phyloP scores from a whole-genome alignment of 768 basidiomycete species.

The Lactarius indigo region DNA sequence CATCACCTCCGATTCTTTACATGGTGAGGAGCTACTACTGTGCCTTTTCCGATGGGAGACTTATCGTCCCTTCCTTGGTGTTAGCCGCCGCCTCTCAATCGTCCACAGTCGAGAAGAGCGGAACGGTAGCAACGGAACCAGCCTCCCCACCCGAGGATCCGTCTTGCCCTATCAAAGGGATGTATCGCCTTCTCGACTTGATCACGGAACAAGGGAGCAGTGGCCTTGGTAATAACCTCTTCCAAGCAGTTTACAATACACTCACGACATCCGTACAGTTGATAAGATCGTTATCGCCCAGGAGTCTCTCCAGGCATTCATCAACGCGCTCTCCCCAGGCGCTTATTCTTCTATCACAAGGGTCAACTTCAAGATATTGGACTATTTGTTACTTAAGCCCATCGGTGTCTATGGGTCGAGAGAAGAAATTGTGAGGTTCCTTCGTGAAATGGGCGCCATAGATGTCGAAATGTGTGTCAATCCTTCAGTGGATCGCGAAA shows the following conservation, averaged over 20 bases:
- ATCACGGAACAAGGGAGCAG: slow-evolving; percentile 49
- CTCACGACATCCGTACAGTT: slow-evolving; percentile 34
- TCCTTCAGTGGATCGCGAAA: not conserved
- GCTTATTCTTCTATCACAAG: slow-evolving; percentile 53
- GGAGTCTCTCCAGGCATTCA: slow-evolving; percentile 44
- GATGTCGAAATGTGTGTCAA: slow-evolving; percentile 40
- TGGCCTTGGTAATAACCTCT: slow-evolving; percentile 43
- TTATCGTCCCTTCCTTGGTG: not conserved
- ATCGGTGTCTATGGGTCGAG: slow-evolving; percentile 58
- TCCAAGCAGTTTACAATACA: not conserved
- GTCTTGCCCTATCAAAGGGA: slow-evolving; percentile 37
- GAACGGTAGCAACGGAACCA: not conserved
- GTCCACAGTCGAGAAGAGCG: not conserved
- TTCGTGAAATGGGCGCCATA: slow-evolving; percentile 37
- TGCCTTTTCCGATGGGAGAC: not conserved
- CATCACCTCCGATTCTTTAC: not conserved
- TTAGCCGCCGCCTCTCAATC: not conserved
- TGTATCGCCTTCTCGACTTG: slow-evolving; percentile 53
- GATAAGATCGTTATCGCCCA: slow-evolving; percentile 63
- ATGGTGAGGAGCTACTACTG: not conserved
- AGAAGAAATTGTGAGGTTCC: slow-evolving; percentile 45
- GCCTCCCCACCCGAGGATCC: not conserved
- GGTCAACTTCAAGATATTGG: slow-evolving; percentile 53
- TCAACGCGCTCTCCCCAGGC: slow-evolving; percentile 47
- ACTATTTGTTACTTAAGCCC: slow-evolving; percentile 44